Evolutionary conservation across 73 alveolate species (phyloP).

Genomic region (Durusdinium trenchii): DNA sequence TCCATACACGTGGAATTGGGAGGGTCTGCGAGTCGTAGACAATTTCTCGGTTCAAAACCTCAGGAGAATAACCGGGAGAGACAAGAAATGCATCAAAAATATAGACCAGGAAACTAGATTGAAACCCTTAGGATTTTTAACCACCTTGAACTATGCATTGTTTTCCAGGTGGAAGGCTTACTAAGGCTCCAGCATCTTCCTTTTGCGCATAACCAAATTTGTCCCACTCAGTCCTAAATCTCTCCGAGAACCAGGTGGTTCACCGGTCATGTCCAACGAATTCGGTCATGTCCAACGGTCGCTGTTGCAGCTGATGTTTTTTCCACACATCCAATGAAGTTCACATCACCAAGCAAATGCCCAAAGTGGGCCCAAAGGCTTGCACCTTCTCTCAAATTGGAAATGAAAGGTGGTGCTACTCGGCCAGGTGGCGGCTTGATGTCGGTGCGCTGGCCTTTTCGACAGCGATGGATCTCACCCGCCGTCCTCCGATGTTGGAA

Average conservation of each 20-base stretch:
- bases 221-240: conserved; percentile 60
- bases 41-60: conserved; percentile 47
- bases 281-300: too few species aligned
- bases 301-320: too few species aligned
- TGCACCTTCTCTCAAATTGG: too few species aligned
- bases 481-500: conserved; percentile 70
- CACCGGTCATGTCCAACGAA: too few species aligned
- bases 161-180: not conserved
- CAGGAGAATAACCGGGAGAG: not conserved
- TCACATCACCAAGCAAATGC: too few species aligned
- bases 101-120: too few species aligned
- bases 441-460: conserved; percentile 84
- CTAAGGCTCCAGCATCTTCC: conserved; percentile 8
- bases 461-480: conserved; percentile 79
- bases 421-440: conserved; percentile 58
- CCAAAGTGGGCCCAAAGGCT: too few species aligned
- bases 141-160: not conserved
- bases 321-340: too few species aligned
- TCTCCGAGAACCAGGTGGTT: too few species aligned
- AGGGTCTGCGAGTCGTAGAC: conserved; percentile 53
- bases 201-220: conserved; percentile 59
- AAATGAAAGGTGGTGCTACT: too few species aligned
- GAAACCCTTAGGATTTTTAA: too few species aligned
- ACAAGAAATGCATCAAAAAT: too few species aligned
- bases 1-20: conserved; percentile 69